Conservation (phyloP, 1,284 basidiomycete genomes). For the Melanopsichium pennsylvanicum region DNA sequence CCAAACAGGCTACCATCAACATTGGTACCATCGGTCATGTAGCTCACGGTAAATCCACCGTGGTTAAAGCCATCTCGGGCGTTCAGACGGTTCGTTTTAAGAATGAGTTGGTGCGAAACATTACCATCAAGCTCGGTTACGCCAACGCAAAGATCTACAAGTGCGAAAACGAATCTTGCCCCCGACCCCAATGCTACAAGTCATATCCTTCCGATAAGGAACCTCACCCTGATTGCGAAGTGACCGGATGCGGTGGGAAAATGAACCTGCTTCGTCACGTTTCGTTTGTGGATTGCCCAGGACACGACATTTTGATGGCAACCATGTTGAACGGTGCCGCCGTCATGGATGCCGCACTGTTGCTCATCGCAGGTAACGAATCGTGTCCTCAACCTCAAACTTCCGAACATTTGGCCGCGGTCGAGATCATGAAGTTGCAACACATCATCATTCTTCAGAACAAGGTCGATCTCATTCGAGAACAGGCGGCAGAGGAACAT, state of each 20-base stretch:
- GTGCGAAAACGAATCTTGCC: slow-evolving; percentile 91
- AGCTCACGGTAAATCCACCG: slow-evolving; percentile 94
- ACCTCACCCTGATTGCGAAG: slow-evolving; percentile 88
- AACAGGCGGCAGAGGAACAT: slow-evolving; percentile 64
- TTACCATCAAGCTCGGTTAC: slow-evolving; percentile 98
- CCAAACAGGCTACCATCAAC: slow-evolving; percentile 80
- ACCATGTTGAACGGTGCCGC: slow-evolving; percentile 99
- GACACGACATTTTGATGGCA: slow-evolving; percentile 82
- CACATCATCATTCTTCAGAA: slow-evolving; percentile 94
- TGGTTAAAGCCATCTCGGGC: slow-evolving; percentile 99
- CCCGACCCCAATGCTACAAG: slow-evolving; percentile 89
- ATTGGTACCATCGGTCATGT: slow-evolving; percentile 67
- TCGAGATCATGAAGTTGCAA: slow-evolving; percentile 98
- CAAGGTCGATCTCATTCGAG: slow-evolving; percentile 66
- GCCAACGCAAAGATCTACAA: slow-evolving; percentile 99
- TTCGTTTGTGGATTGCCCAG: slow-evolving; percentile 84
- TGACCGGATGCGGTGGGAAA: slow-evolving; percentile 84
- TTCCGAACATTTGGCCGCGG: slow-evolving; percentile 95
- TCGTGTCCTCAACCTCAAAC: slow-evolving; percentile 99
- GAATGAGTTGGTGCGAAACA: slow-evolving; percentile 86
- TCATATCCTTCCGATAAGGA: slow-evolving; percentile 95
- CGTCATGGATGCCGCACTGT: slow-evolving; percentile 95
- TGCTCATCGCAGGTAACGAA: slow-evolving; percentile 96
- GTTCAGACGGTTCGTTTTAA: slow-evolving; percentile 99
- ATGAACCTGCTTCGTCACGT: slow-evolving; percentile 84